These are phyloP conservation scores for Aristolochia fimbriata DNA, from an alignment of 164 flowering plant species.

Conservation along the genomic window DNA sequence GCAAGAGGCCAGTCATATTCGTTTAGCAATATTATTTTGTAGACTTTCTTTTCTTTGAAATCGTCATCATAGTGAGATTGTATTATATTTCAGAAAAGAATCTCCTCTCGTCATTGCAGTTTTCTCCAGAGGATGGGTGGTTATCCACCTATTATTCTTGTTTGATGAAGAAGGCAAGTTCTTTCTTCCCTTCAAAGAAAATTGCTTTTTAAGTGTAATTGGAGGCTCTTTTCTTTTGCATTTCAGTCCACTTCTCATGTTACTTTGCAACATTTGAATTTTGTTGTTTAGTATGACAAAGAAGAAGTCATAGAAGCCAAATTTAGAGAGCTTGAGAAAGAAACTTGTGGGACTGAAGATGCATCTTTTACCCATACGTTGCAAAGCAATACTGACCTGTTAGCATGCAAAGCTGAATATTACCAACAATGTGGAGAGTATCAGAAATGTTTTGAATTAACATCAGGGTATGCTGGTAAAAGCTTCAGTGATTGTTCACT, in stretches of 20 bases:
- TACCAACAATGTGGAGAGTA: conserved; percentile 95
- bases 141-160: conserved; percentile 86
- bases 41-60: background rate
- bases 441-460: conserved; percentile 89
- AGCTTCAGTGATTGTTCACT: background rate
- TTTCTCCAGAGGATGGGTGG: conserved; percentile 87
- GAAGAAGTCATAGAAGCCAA: conserved; percentile 75
- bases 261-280: conserved; percentile 6
- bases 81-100: conserved; percentile 43
- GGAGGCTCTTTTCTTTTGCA: background rate
- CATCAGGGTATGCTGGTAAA: conserved; percentile 52
- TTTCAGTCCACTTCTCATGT: conserved; percentile 1
- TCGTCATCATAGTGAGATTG: background rate
- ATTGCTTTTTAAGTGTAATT: background rate
- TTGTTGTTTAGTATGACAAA: conserved; percentile 56
- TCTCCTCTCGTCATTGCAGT: conserved; percentile 68
- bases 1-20: too few relatives aligned
- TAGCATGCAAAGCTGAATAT: conserved; percentile 98
- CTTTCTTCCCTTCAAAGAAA: background rate
- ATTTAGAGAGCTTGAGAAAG: conserved; percentile 69
- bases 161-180: conserved; percentile 67
- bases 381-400: conserved; percentile 72
- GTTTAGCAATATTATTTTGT: too few relatives aligned
- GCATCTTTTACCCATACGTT: conserved; percentile 41
- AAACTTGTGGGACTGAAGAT: conserved; percentile 29